Percentiles rank a stretch among this genome's conserved stretches.
These are phyloP conservation scores for Phytophthora citrophthora DNA, from an alignment of 352 stramenopile genomes.

Conservation along the genomic window DNA sequence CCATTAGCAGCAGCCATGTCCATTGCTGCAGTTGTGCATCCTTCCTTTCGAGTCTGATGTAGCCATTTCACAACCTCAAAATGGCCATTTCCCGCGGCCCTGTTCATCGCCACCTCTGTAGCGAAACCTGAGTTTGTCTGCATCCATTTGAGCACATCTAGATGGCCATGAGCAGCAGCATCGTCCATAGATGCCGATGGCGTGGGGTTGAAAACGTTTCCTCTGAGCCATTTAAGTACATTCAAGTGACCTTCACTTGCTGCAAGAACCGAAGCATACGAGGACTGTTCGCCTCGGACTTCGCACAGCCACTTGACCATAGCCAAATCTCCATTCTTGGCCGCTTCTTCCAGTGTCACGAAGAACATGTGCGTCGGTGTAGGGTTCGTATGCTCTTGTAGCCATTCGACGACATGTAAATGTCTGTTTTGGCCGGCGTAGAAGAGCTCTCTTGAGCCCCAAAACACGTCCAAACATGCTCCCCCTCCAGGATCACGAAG, in stretches of 20 bases:
- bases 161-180: slow-evolving; percentile 29
- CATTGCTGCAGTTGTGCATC: slow-evolving; percentile 34
- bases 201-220: slow-evolving; percentile 30
- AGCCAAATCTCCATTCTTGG: slow-evolving; percentile 34
- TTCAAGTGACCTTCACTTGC: slow-evolving; percentile 41
- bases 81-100: slow-evolving; percentile 34
- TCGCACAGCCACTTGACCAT: slow-evolving; percentile 46
- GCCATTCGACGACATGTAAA: slow-evolving; percentile 41
- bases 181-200: slow-evolving; percentile 36
- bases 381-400: slow-evolving; percentile 45
- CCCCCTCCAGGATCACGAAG: slow-evolving; percentile 7
- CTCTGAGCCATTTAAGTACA: slow-evolving; percentile 34
- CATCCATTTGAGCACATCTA: slow-evolving; percentile 36
- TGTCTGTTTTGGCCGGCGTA: slow-evolving; percentile 40
- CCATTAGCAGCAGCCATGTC: slow-evolving; percentile 32
- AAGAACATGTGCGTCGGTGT: slow-evolving; percentile 49
- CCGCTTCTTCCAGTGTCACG: slow-evolving; percentile 42
- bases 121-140: slow-evolving; percentile 24
- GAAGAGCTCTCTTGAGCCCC: slow-evolving; percentile 43
- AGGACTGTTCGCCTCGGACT: slow-evolving; percentile 37
- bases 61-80: slow-evolving; percentile 36
- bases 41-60: slow-evolving; percentile 35
- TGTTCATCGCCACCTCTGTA: slow-evolving; percentile 36
- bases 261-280: slow-evolving; percentile 40
- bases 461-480: slow-evolving; percentile 31